Base-by-base conservation (phyloP, 345 rosid genomes). In the Punica granatum region DNA sequence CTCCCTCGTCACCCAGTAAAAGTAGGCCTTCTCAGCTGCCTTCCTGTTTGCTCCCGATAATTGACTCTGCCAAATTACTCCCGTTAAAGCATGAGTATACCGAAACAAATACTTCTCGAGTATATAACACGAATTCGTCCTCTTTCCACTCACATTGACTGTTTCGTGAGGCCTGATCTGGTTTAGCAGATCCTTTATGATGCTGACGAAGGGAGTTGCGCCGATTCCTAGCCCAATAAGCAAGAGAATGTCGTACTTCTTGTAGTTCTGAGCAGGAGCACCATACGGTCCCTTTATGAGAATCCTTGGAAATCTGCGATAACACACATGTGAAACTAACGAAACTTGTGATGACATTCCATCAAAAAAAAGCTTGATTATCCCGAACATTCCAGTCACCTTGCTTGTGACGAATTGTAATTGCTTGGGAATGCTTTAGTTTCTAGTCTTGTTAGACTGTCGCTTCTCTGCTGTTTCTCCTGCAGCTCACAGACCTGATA, bases 181-280 rank as follows among this genome's bases (percentile, higher is more conserved):
- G 76, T 85, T 73, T 30, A 94, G 84, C 64, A 94, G 82, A 82
- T 91, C 99, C 74, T 91, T 94, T 35, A 85, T 46, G 60, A 94
- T 88, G 86, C 99, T 94, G 67, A 94, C 81, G 67, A 94, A 85
- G 2, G 99, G 99, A 65, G 99, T 94, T 62, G 99, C 99, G n/a
- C 99, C 99, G 19, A 91, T 94, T 46, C 99, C 97, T 15, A 94
- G 77, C 30, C 97, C 97, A 35, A 91, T 76, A n/a, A 94, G 92
- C 30, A 91, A 73, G 23, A 94, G 84, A 32, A 94, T 81, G 72
- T 94, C 99, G 25, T 70, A 93, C 33, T 84, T 85, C 34, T 73
- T 85, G 84, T 86, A 88, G 71, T 80, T 79, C 59, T 93, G 98
- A 60, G 98, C 98, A 5, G 98, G 98, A 7, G 98, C 98, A 73